Percentiles rank a stretch among this genome's conserved stretches.
Conservation (phyloP, 2,329 filamentous ascomycete genomes). For the Epichloe brachyelytri region DNA sequence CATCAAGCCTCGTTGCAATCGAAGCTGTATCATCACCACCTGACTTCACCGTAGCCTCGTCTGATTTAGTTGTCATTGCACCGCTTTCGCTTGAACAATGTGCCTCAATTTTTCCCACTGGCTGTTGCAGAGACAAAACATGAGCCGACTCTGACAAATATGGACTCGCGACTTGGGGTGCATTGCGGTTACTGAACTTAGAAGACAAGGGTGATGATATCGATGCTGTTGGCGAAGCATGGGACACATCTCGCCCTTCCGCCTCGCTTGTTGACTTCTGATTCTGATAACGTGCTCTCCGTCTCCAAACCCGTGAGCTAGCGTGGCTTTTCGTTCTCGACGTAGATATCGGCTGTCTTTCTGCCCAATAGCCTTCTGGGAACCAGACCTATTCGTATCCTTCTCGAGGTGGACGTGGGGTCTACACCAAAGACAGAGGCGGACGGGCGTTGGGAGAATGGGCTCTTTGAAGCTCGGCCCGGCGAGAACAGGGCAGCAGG, state of each 20-base stretch:
- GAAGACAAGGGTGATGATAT: conserved; percentile 3
- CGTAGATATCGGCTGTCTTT: conserved; percentile 26
- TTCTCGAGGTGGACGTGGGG: conserved; percentile 39
- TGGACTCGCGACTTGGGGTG: conserved; percentile 22
- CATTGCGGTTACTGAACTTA: conserved; percentile 6
- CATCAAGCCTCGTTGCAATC: neutral
- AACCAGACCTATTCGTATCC: conserved; percentile 52
- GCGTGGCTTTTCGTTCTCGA: conserved; percentile 20
- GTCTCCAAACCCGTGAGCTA: conserved; percentile 26
- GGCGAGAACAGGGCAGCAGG: conserved; percentile 1
- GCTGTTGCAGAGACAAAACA: conserved; percentile 32
- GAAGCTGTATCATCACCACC: neutral
- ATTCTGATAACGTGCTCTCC: conserved; percentile 25
- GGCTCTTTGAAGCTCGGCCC: neutral
- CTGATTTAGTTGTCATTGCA: conserved; percentile 3
- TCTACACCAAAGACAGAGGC: conserved; percentile 25
- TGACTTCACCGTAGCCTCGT: neutral
- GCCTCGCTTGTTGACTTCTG: conserved; percentile 23
- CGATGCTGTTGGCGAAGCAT: conserved; percentile 14
- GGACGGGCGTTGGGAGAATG: conserved; percentile 4
- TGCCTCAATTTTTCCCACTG: conserved; percentile 7
- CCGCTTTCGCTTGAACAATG: conserved; percentile 5
- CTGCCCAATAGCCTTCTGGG: conserved; percentile 50
- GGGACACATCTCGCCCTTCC: conserved; percentile 11
- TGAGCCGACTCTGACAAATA: conserved; percentile 35